Conservation (phyloP, 2,329 filamentous ascomycete genomes). For the Alternaria sp. region DNA sequence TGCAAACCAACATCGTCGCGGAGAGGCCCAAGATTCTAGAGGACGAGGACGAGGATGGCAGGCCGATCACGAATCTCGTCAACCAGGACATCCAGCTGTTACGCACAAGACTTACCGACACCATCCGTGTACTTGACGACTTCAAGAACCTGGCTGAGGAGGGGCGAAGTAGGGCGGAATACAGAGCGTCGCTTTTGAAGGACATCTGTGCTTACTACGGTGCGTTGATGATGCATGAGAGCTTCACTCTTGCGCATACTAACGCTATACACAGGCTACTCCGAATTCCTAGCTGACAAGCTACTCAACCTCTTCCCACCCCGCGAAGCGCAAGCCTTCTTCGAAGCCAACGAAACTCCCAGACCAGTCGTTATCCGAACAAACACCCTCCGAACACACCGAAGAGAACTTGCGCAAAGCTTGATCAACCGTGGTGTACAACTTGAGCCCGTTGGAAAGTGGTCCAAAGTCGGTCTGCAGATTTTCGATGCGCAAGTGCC, state of each 20-base stretch:
- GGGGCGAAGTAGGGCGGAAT: constrained; percentile 83
- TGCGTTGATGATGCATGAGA: background rate
- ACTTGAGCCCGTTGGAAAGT: constrained; percentile 95
- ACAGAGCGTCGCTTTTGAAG: constrained; percentile 82
- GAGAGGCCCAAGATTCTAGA: constrained; percentile 67
- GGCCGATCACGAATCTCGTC: constrained; percentile 67
- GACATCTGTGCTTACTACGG: constrained; percentile 95
- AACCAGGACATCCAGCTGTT: constrained; percentile 85
- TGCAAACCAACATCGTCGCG: constrained; percentile 92
- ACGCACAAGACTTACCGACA: constrained; percentile 88
- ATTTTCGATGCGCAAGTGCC: constrained; percentile 90
- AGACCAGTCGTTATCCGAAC: constrained; percentile 95
- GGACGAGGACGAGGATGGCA: constrained; percentile 64
- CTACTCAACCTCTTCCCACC: constrained; percentile 91
- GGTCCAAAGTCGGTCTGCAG: constrained; percentile 97
- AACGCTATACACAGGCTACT: constrained; percentile 65
- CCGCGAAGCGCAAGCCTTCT: constrained; percentile 94
- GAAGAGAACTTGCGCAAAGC: constrained; percentile 84
- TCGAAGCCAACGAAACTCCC: constrained; percentile 96
- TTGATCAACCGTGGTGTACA: constrained; percentile 96
- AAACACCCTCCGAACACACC: constrained; percentile 84
- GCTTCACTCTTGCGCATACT: background rate
- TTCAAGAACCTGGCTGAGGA: constrained; percentile 82
- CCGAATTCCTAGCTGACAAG: constrained; percentile 92
- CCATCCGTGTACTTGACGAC: constrained; percentile 87